Evolutionary conservation across 1,284 basidiomycete species (phyloP).

Genomic region (Agaricales sp.): DNA sequence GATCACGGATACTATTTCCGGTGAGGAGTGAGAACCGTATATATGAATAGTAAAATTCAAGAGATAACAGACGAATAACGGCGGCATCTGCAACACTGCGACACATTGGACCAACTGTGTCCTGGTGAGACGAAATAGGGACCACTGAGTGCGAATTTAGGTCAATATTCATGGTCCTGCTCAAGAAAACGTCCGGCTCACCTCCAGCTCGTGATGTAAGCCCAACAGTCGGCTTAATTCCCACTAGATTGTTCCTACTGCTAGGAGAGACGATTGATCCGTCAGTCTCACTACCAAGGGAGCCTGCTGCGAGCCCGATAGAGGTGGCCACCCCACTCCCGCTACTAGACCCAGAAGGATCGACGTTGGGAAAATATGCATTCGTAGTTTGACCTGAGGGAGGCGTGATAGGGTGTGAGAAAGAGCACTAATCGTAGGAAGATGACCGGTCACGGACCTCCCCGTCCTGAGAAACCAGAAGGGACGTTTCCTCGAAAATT

Average conservation of each 20-base stretch:
- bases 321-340: slow-evolving; percentile 53
- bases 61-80: no score
- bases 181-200: no score
- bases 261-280: slow-evolving; percentile 50
- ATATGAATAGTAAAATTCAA: no score
- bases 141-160: no score
- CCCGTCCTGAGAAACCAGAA: slow-evolving; percentile 57
- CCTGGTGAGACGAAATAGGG: slow-evolving; percentile 52
- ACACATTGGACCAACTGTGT: slow-evolving; percentile 53
- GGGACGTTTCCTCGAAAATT: slow-evolving; percentile 45
- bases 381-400: slow-evolving; percentile 53
- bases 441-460: no score
- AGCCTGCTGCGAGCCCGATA: slow-evolving; percentile 49
- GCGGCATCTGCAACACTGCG: slow-evolving; percentile 52
- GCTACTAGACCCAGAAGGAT: slow-evolving; percentile 57
- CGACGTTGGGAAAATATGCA: slow-evolving; percentile 48
- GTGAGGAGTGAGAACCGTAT: no score
- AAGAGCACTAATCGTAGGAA: no score
- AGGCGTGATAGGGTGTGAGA: no score
- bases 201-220: slow-evolving; percentile 55
- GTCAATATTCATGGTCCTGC: no score
- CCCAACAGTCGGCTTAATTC: slow-evolving; percentile 54
- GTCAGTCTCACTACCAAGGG: slow-evolving; percentile 58
- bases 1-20: slow-evolving; percentile 49
- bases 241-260: slow-evolving; percentile 42